Evolutionary conservation across 305 asterid genomes (phyloP).

Genomic region (Ilex paraguariensis): DNA sequence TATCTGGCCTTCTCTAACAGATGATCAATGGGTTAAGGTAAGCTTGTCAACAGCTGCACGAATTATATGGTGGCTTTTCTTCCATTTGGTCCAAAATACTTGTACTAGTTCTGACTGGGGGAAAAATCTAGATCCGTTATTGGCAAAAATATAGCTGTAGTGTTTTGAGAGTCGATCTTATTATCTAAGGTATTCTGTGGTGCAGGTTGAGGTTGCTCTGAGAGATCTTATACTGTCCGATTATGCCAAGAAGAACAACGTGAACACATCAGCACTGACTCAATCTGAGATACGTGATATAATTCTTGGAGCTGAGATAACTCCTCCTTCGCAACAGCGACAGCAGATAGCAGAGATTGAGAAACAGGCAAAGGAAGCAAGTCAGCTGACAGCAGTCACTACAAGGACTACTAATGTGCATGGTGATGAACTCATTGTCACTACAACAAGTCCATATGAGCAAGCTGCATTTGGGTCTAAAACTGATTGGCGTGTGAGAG

Average conservation of each 20-base stretch:
- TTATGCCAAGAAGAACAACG: conserved; percentile 98
- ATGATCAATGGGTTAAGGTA: conserved; percentile 99
- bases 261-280: conserved; percentile 95
- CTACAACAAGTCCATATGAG: conserved; percentile 96
- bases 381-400: conserved; percentile 96
- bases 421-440: conserved; percentile 90
- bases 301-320: conserved; percentile 98
- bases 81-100: background rate
- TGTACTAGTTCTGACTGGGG: too few species aligned
- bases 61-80: background rate
- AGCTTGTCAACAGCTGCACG: conserved; percentile 1
- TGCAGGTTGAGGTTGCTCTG: conserved; percentile 98
- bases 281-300: conserved; percentile 98
- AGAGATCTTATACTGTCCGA: conserved; percentile 95
- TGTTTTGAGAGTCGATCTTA: too few species aligned
- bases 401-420: conserved; percentile 94
- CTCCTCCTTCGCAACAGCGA: conserved; percentile 99
- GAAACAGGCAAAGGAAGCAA: conserved; percentile 97
- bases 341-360: conserved; percentile 99
- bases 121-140: too few species aligned
- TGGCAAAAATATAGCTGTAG: too few species aligned
- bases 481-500: conserved; percentile 99
- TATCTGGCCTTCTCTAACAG: conserved; percentile 95
- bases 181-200: conserved; percentile 2
- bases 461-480: conserved; percentile 86